Evolutionary conservation across 257 asterid genomes (phyloP).

Genomic region (Jacaranda copaia): DNA sequence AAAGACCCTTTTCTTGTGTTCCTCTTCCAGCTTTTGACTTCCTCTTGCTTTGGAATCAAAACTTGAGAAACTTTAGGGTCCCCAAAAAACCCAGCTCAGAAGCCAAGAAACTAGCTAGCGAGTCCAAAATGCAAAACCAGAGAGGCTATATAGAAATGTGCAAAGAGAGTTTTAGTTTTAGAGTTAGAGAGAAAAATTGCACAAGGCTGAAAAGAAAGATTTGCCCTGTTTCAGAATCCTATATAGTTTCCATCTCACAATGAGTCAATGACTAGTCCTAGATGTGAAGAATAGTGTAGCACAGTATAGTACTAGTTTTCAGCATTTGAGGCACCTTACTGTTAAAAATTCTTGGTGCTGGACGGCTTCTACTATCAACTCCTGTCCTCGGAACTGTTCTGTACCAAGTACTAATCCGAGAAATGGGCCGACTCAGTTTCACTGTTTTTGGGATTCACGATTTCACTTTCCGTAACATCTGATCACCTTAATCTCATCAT

Average conservation of each 20-base stretch:
- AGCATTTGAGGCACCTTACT: neutral
- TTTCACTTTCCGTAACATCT: constrained; percentile 9
- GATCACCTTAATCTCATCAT: neutral
- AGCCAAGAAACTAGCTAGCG: constrained; percentile 14
- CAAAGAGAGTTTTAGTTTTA: neutral
- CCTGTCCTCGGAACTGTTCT: neutral
- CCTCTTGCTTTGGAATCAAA: neutral
- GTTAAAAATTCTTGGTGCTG: neutral
- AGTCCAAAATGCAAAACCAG: constrained; percentile 5
- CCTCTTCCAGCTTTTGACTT: constrained; percentile 3
- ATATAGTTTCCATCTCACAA: neutral
- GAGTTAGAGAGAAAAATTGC: neutral
- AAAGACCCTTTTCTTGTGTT: neutral
- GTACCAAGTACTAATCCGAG: constrained; percentile 4
- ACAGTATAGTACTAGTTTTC: neutral
- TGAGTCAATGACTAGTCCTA: neutral
- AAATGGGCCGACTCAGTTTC: neutral
- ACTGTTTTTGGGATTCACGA: constrained; percentile 6
- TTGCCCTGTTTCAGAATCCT: neutral
- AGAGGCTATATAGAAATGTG: neutral
- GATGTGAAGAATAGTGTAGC: too few species aligned
- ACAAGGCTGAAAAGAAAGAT: neutral
- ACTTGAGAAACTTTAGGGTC: constrained; percentile 21
- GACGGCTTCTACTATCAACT: neutral
- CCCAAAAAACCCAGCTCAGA: constrained; percentile 24